A percentile compares a stretch with the other conserved stretches of the same genome.
These are phyloP conservation scores for Podila epigama DNA, from an alignment of 192 early-diverging fungal genomes.

Conservation along the genomic window DNA sequence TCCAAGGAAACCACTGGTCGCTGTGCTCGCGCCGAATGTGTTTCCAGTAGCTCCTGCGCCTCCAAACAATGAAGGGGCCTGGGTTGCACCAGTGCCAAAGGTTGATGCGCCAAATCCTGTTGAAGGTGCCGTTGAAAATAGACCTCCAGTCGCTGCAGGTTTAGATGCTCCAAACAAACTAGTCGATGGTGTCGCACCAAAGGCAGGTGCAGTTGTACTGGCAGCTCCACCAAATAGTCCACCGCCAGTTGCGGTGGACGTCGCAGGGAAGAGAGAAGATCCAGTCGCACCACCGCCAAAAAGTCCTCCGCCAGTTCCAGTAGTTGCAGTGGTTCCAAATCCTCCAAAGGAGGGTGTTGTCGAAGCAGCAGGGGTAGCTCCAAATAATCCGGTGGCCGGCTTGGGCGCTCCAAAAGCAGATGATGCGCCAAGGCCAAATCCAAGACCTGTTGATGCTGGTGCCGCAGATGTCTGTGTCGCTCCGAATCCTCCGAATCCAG, in stretches of 20 bases:
- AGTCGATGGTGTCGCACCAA: constrained; percentile 17
- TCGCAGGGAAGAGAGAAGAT: constrained; percentile 34
- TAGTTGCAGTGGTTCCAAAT: constrained; percentile 33
- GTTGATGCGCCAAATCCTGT: constrained; percentile 18
- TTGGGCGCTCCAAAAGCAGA: constrained; percentile 33
- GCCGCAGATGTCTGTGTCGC: constrained; percentile 21
- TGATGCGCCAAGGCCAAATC: constrained; percentile 30
- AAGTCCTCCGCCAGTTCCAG: constrained; percentile 34
- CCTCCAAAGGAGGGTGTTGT: constrained; percentile 33
- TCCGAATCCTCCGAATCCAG: constrained; percentile 60
- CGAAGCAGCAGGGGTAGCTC: constrained; percentile 26
- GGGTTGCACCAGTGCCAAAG: constrained; percentile 20
- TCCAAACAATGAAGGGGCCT: constrained; percentile 21
- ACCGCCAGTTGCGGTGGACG: constrained; percentile 8
- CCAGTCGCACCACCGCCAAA: constrained; percentile 40
- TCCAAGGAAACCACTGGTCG: constrained; percentile 52
- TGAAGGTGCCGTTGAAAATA: constrained; percentile 4
- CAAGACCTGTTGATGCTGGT: constrained; percentile 34
- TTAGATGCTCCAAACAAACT: constrained; percentile 27
- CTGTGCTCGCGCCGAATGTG: constrained; percentile 29
- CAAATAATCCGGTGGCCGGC: constrained; percentile 48
- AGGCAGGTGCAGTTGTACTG: constrained; percentile 34
- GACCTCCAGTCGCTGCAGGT: constrained; percentile 18
- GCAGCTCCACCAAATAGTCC: constrained; percentile 44
- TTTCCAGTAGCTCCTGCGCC: constrained; percentile 6